Conservation (phyloP, 1,284 basidiomycete genomes). For the Inonotus obliquus region DNA sequence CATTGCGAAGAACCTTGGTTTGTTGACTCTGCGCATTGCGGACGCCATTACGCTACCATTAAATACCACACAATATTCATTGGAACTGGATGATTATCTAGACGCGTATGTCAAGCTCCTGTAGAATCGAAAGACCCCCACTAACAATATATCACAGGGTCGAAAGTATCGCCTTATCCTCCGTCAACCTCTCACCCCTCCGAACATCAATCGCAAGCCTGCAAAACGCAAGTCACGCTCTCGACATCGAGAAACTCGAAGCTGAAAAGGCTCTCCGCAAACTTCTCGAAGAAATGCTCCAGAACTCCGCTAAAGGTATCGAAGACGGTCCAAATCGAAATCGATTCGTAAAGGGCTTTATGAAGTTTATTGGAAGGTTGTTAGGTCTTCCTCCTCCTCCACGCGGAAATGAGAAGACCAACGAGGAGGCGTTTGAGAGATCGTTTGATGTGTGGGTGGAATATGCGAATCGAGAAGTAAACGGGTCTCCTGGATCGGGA, state of each 20-base stretch:
- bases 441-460: background rate
- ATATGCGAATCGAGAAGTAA: background rate
- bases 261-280: constrained; percentile 34
- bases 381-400: constrained; percentile 7
- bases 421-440: background rate
- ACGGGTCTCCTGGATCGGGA: background rate
- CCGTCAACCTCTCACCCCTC: constrained; percentile 28
- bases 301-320: constrained; percentile 17
- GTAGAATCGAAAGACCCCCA: background rate
- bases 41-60: constrained; percentile 62
- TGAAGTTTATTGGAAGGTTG: background rate
- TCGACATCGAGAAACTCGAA: constrained; percentile 50
- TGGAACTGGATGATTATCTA: constrained; percentile 46
- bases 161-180: constrained; percentile 25
- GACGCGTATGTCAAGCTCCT: constrained; percentile 34
- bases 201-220: constrained; percentile 46
- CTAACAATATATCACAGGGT: constrained; percentile 26
- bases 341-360: background rate
- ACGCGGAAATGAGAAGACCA: background rate
- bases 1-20: constrained; percentile 57
- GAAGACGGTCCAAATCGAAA: background rate
- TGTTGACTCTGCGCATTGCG: constrained; percentile 56
- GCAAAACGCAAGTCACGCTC: constrained; percentile 43
- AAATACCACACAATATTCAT: constrained; percentile 72
- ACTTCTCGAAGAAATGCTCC: constrained; percentile 33